Percentiles rank a stretch among this genome's conserved stretches.
These are phyloP conservation scores for Claviceps citrina DNA, from an alignment of 2,329 filamentous ascomycete genomes.

Conservation along the genomic window DNA sequence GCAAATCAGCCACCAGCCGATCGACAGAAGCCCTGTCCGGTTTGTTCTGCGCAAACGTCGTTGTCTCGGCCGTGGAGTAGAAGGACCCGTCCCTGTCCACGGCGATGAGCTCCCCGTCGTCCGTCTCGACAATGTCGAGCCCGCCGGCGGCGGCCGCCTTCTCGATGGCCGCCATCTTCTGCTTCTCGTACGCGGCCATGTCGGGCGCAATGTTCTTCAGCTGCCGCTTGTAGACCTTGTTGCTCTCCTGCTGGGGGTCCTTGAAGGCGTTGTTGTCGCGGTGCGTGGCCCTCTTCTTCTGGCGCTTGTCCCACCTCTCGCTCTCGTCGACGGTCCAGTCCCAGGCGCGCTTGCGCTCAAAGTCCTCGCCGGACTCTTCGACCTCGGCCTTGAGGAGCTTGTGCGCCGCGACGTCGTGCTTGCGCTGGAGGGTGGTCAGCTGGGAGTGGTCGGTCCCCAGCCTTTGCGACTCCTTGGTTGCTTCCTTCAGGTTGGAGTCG, in stretches of 20 bases:
- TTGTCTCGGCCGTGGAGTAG: slow-evolving; percentile 75
- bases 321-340: slow-evolving; percentile 95
- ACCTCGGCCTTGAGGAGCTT: slow-evolving; percentile 89
- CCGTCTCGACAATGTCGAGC: slow-evolving; percentile 88
- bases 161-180: slow-evolving; percentile 75
- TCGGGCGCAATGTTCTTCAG: slow-evolving; percentile 62
- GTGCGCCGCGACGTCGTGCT: slow-evolving; percentile 74
- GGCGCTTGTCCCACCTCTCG: slow-evolving; percentile 81
- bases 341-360: slow-evolving; percentile 95
- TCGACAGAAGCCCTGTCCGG: slow-evolving; percentile 80
- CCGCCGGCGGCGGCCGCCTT: slow-evolving; percentile 71
- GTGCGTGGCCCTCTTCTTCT: slow-evolving; percentile 70
- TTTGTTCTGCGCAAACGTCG: slow-evolving; percentile 67
- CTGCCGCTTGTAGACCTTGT: slow-evolving; percentile 89
- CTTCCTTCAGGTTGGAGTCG: slow-evolving; percentile 66
- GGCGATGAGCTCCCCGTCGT: slow-evolving; percentile 83
- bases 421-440: slow-evolving; percentile 64
- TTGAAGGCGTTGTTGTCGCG: slow-evolving; percentile 79
- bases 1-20: slow-evolving; percentile 68
- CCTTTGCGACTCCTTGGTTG: slow-evolving; percentile 67
- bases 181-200: slow-evolving; percentile 68
- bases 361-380: slow-evolving; percentile 73
- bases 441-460: slow-evolving; percentile 62
- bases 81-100: slow-evolving; percentile 84
- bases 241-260: slow-evolving; percentile 74